Evolutionary conservation across 148 eudicot genomes (phyloP), one percentile per base, ranked within the genome.

Genomic region (Rhododendron simsii): DNA sequence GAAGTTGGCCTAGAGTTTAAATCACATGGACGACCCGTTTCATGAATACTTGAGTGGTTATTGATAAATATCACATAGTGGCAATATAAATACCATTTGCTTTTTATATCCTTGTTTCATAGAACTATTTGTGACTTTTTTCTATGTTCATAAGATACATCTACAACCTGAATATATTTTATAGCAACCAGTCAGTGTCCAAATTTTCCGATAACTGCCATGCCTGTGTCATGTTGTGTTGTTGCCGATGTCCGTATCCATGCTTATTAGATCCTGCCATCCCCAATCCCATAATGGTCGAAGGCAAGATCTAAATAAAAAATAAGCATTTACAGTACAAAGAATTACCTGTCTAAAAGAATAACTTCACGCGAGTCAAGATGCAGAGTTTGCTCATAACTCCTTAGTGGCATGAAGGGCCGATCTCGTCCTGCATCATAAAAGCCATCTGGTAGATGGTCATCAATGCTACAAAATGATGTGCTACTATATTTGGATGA

Each of bases 381-480:
- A 79, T 92, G 92, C 81, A 92, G 86, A 81, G 59, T 90, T 84
- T 91, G 87, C 88, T 95, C 98, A 86, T 97, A 95, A 65, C 87
- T 91, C 77, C 77, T 75, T n/a, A 95, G 91, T 26, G 95, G 89
- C 95, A 93, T 90, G 83, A 97, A 97, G 48, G 99, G 99, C 20
- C 98, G 93, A 90, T 95, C 98, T 61, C 99, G 92, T 39, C 99
- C 99, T n/a, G 98, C 99, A 91, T 97, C 99, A 93, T 93, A 97
- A 88, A 97, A 97, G 30, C 99, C 99, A 91, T 97, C 99, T 39
- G 95, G 92, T 63, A 97, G 88, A 90, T 84, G 86, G 86, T 97
- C 99, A 74, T 93, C 91, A 85, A 90, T 79, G 83, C 98, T 89
- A 89, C 99, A 97, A 86, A 94, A 92, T n/a, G 99, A 97, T 81